Evolutionary conservation across 1,139 yeast genomes (phyloP).

Genomic region (Arxiozyma bovina): DNA sequence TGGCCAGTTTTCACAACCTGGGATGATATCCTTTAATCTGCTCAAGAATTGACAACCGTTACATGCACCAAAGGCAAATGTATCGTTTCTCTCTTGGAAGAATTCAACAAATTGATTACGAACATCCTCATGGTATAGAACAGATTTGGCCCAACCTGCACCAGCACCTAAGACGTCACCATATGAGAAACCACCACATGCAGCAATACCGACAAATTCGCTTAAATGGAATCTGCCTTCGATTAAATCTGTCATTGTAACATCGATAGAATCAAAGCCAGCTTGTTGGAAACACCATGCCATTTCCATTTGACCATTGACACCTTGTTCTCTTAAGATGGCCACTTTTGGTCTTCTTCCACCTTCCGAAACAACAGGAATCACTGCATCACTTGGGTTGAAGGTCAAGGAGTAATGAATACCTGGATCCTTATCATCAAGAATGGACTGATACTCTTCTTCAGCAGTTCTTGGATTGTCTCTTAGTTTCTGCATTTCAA

Average conservation of each 20-base stretch:
- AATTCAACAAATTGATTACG: constrained; percentile 69
- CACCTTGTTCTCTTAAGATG: constrained; percentile 96
- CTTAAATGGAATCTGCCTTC: constrained; percentile 64
- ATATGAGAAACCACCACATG: constrained; percentile 98
- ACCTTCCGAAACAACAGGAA: constrained; percentile 30
- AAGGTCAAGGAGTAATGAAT: constrained; percentile 70
- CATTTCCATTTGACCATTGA: constrained; percentile 97
- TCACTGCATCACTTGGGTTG: constrained; percentile 42
- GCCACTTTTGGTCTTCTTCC: constrained; percentile 73
- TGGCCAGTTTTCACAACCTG: constrained; percentile 97
- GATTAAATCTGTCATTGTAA: constrained; percentile 91
- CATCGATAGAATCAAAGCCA: constrained; percentile 88
- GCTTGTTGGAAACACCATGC: constrained; percentile 95
- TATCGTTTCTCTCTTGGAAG: constrained; percentile 78
- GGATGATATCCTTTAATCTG: constrained; percentile 77
- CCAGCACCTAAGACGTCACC: constrained; percentile 99
- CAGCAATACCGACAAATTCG: constrained; percentile 88
- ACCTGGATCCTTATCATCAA: constrained; percentile 87
- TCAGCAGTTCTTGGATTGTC: constrained; percentile 89
- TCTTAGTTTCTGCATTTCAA: constrained; percentile 81
- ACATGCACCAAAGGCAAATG: constrained; percentile 98
- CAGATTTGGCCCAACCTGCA: constrained; percentile 98
- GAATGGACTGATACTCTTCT: constrained; percentile 68
- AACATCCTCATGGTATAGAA: constrained; percentile 73
- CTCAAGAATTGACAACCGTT: constrained; percentile 97